Percentiles rank a stretch among this genome's conserved stretches.
Evolutionary conservation across 2,329 filamentous ascomycete genomes (phyloP).

Genomic region (Ascochyta pisi): DNA sequence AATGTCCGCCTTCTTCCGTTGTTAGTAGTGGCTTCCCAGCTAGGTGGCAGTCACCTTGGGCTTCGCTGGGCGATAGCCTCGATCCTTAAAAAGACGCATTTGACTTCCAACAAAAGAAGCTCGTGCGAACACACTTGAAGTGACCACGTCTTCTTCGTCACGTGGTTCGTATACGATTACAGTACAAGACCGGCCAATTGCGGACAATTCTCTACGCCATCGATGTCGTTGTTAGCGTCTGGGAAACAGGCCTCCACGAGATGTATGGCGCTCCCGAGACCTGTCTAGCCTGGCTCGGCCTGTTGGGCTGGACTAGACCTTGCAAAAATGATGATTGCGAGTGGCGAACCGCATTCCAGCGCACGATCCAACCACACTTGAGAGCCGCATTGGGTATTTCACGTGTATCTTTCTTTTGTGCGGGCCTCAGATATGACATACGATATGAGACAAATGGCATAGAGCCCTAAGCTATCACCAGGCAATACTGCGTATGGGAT

Average conservation of each 20-base stretch:
- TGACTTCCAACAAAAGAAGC: too few relatives aligned
- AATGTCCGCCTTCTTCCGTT: neutral
- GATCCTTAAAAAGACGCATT: too few relatives aligned
- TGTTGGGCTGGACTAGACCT: neutral
- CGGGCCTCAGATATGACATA: neutral
- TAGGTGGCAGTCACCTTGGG: too few relatives aligned
- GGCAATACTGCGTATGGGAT: neutral
- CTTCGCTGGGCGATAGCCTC: too few relatives aligned
- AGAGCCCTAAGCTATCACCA: neutral
- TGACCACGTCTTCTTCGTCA: neutral
- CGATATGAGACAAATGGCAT: neutral
- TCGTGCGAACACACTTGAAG: too few relatives aligned
- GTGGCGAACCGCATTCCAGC: neutral
- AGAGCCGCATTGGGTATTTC: neutral
- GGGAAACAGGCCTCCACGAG: neutral
- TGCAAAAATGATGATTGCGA: slow-evolving; percentile 1
- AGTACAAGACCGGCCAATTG: neutral
- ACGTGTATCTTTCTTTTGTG: neutral
- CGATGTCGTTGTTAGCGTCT: neutral
- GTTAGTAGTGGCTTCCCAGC: too few relatives aligned
- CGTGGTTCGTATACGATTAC: neutral
- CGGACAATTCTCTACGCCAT: neutral
- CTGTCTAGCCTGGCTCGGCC: slow-evolving; percentile 1
- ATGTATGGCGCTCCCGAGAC: neutral
- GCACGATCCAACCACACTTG: neutral